A percentile compares a stretch with the other conserved stretches of the same genome.
These are phyloP conservation scores for Stevia rebaudiana DNA, from an alignment of 140 eudicot species.

Conservation along the genomic window DNA sequence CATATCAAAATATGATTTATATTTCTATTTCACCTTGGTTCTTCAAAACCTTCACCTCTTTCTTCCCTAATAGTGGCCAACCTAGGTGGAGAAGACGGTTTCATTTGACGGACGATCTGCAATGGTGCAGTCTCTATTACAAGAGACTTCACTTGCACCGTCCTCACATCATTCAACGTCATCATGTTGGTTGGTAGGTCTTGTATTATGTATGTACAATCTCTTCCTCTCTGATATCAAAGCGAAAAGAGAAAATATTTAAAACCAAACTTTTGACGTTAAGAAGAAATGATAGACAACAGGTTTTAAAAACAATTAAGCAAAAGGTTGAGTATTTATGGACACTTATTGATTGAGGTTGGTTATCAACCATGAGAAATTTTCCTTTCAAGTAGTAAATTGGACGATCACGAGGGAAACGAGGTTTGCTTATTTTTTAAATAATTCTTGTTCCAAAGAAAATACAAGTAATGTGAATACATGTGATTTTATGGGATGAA, in stretches of 20 bases:
- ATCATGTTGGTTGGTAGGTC: constrained; percentile 16
- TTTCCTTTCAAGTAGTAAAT: too few relatives aligned
- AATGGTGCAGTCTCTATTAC: constrained; percentile 56
- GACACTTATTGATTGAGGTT: too few relatives aligned
- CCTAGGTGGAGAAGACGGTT: constrained; percentile 51
- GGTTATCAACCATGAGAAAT: too few relatives aligned
- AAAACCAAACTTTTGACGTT: constrained; percentile 24
- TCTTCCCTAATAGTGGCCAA: constrained; percentile 68
- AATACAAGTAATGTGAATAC: too few relatives aligned
- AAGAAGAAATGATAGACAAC: not conserved
- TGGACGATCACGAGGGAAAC: too few relatives aligned
- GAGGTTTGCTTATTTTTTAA: too few relatives aligned
- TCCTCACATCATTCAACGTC: constrained; percentile 30
- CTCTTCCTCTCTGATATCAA: constrained; percentile 31
- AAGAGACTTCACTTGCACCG: constrained; percentile 22
- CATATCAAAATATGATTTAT: not conserved
- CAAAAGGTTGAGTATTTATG: too few relatives aligned
- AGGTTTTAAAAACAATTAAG: too few relatives aligned
- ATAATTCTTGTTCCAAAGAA: too few relatives aligned
- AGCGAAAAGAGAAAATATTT: constrained; percentile 47
- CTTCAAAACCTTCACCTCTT: constrained; percentile 48
- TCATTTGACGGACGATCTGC: constrained; percentile 36
- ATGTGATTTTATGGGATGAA: too few relatives aligned
- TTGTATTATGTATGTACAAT: constrained; percentile 10
- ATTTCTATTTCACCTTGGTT: constrained; percentile 10